Conservation (phyloP, 2,329 filamentous ascomycete species). For the Eurotiales sp. region DNA sequence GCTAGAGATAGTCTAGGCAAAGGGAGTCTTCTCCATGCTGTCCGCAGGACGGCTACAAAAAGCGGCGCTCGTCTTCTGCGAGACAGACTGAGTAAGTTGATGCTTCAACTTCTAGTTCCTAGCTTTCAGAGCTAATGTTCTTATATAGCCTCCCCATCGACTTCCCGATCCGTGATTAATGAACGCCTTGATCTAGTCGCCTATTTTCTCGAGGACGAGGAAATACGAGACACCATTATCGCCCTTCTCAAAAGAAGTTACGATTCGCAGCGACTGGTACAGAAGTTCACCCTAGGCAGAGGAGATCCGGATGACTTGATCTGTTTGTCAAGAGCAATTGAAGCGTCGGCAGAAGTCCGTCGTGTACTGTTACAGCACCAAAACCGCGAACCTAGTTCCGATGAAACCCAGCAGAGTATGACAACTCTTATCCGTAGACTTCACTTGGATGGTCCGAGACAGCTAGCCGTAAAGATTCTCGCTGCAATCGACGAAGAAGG, state of each 20-base stretch:
- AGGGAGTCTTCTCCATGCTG: conserved; percentile 85
- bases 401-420: conserved; percentile 29
- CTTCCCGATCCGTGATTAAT: conserved; percentile 75
- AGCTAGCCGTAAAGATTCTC: conserved; percentile 67
- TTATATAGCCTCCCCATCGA: conserved; percentile 68
- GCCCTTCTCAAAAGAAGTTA: conserved; percentile 69
- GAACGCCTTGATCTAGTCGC: conserved; percentile 77
- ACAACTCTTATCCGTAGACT: conserved; percentile 29
- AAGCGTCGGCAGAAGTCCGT: conserved; percentile 64
- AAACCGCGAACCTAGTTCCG: conserved; percentile 21
- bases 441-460: conserved; percentile 59
- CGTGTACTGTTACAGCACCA: conserved; percentile 25
- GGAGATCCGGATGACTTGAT: conserved; percentile 92
- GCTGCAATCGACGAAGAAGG: conserved; percentile 90
- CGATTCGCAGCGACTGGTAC: conserved; percentile 84
- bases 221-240: conserved; percentile 67
- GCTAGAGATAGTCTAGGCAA: conserved; percentile 73
- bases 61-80: conserved; percentile 81
- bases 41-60: conserved; percentile 85
- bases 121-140: neutral
- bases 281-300: conserved; percentile 88
- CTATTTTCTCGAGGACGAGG: conserved; percentile 62
- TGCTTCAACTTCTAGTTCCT: neutral
- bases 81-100: conserved; percentile 69
- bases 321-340: conserved; percentile 74